Conservation (phyloP, 108 stramenopile species). For the Tribonema minus region DNA sequence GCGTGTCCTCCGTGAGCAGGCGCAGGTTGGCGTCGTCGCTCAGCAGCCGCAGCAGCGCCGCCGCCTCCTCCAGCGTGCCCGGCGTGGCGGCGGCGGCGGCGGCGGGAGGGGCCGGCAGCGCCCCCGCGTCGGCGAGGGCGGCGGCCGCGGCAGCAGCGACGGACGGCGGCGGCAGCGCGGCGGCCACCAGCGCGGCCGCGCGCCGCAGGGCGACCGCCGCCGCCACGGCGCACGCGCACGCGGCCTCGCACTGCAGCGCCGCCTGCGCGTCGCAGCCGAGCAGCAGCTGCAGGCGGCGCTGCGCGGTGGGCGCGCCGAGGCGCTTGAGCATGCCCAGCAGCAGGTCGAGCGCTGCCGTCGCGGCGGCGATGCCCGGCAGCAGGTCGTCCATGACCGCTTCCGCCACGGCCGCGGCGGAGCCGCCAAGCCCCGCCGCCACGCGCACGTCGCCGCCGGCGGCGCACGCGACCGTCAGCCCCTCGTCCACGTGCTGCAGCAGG, state of each 20-base stretch:
- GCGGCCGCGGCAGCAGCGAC: not conserved
- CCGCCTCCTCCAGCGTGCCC: too few relatives aligned
- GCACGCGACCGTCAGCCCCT: too few relatives aligned
- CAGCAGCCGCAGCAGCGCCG: too few relatives aligned
- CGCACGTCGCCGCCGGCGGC: too few relatives aligned
- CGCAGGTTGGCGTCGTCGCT: too few relatives aligned
- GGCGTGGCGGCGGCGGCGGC: not conserved
- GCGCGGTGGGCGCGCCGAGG: not conserved
- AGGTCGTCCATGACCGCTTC: conserved; percentile 19
- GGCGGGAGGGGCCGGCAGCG: not conserved
- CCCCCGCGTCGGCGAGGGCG: not conserved
- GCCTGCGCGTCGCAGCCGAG: not conserved
- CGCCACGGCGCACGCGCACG: conserved; percentile 9
- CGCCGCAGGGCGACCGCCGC: conserved; percentile 22
- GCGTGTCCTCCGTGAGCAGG: too few relatives aligned
- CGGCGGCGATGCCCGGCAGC: conserved; percentile 26
- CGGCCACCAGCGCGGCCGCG: conserved; percentile 1
- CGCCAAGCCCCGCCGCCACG: too few relatives aligned
- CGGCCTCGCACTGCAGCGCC: not conserved
- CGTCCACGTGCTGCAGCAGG: too few relatives aligned
- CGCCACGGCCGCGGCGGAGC: conserved; percentile 26
- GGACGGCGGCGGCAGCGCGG: not conserved
- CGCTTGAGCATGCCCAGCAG: conserved; percentile 1
- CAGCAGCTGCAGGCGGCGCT: not conserved
- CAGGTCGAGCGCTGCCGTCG: conserved; percentile 9